Evolutionary conservation across 306 rosid genomes (phyloP).

Genomic region (Oemleria cerasiformis): DNA sequence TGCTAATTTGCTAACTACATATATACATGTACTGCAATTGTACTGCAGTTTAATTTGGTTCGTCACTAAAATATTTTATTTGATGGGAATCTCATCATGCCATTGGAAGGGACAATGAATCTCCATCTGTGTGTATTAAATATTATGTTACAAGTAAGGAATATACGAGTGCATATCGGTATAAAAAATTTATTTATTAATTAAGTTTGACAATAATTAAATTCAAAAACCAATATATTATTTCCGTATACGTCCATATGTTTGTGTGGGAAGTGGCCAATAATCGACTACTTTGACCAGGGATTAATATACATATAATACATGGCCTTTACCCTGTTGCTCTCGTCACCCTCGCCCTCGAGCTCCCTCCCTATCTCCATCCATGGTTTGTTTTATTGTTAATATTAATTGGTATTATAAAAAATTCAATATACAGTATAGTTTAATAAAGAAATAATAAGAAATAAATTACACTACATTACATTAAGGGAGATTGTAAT

Average conservation of each 20-base stretch:
- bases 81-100: slow-evolving; percentile 13
- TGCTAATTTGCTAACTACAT: not conserved
- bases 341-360: slow-evolving; percentile 4
- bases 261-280: slow-evolving; percentile 8
- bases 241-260: slow-evolving; percentile 3
- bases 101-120: slow-evolving; percentile 29
- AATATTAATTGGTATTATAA: too few relatives aligned
- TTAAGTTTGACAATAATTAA: slow-evolving; percentile 32
- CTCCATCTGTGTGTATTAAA: slow-evolving; percentile 1
- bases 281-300: slow-evolving; percentile 18
- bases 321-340: not conserved
- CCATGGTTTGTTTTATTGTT: too few relatives aligned
- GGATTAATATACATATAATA: not conserved
- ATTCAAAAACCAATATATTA: slow-evolving; percentile 1
- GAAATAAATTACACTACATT: too few relatives aligned
- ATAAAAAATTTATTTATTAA: not conserved
- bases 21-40: not conserved
- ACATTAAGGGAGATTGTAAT: too few relatives aligned
- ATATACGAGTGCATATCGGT: slow-evolving; percentile 25
- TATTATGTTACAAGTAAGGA: slow-evolving; percentile 4
- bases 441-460: too few relatives aligned
- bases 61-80: not conserved
- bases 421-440: too few relatives aligned
- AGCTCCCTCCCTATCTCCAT: too few relatives aligned
- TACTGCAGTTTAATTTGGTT: not conserved